Evolutionary conservation across 305 asterid species (phyloP), one percentile per base, ranked within the genome.

Genomic region (Fraxinus nigra): DNA sequence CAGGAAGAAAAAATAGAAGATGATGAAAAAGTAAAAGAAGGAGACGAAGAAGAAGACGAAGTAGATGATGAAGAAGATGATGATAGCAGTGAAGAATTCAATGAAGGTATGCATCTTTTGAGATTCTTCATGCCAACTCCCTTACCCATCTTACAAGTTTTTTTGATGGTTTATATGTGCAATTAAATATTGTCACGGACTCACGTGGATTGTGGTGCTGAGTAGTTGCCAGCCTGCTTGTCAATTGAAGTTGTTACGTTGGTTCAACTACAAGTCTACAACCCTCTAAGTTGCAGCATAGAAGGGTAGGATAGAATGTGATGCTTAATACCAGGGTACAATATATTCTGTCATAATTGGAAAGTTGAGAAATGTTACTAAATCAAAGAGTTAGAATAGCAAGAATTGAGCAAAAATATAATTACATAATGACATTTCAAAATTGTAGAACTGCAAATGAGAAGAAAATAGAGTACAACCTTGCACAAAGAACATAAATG

Each of bases 21-120:
- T 8, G 76, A 82, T 2, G 78, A 79, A 0, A 77, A 56, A 1
- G 80, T 76, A 3, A 75, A 82, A 5, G 80, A 46, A 14, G 80
- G 75, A 0, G 86, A 72, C n/a, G 72, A 16, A 5, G 82, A 37
- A 0, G 82, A 78, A 0, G 82, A 75, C 4, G 85, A 75, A 10
- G 80, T 82, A 0, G 78, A 78, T 0, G 85, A 79, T 0, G 78
- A 51, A 0, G 83, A 74, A 0, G 89, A 91, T 0, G 91, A 83
- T 1, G 90, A 87, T 35, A 90, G 88, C 76, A 89, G 89, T 56
- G 98, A 93, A 14, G 99, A 92, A 72, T 89, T 92, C 78, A 82
- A 85, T 85, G 97, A 83, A 87, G 99, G 99, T 95, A 92, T 78
- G 56, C 32, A 83, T 84, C 61, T 48, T 35, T 78, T 75, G 75